These are phyloP conservation scores for Penicillium steckii DNA, from an alignment of 495 filamentous ascomycete species.

Conservation along the genomic window DNA sequence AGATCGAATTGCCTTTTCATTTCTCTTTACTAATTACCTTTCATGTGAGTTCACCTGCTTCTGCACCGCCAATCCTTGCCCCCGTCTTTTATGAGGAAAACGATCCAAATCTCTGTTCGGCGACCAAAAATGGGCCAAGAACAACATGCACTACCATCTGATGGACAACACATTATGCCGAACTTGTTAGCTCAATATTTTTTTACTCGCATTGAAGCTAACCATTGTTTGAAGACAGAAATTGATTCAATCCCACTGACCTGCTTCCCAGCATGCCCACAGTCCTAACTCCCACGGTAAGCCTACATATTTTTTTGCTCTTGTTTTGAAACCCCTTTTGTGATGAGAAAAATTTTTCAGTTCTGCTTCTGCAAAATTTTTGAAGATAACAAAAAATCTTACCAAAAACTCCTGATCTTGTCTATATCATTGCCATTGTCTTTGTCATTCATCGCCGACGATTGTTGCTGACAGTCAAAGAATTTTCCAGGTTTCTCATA, in stretches of 20 bases:
- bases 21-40: conserved; percentile 11
- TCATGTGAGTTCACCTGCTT: conserved; percentile 27
- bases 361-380: conserved; percentile 89
- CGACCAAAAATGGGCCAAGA: conserved; percentile 82
- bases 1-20: neutral
- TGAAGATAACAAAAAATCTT: conserved; percentile 77
- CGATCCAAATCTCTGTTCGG: conserved; percentile 62
- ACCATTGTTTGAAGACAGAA: conserved; percentile 18
- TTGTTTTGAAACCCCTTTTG: conserved; percentile 27
- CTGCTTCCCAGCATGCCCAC: conserved; percentile 5
- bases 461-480: conserved; percentile 20
- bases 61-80: conserved; percentile 9
- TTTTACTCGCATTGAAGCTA: conserved; percentile 8
- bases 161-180: conserved; percentile 40
- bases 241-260: neutral
- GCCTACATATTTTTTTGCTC: conserved; percentile 12
- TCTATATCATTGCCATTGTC: conserved; percentile 11
- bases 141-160: conserved; percentile 99
- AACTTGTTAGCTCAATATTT: conserved; percentile 1
- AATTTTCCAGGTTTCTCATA: neutral
- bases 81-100: conserved; percentile 59
- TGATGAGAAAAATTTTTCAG: conserved; percentile 85
- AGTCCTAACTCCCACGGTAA: conserved; percentile 16
- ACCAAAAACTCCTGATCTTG: conserved; percentile 68
- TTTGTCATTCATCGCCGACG: conserved; percentile 1